Conservation (phyloP, 495 filamentous ascomycete species). For the Aspergillus ostianus region DNA sequence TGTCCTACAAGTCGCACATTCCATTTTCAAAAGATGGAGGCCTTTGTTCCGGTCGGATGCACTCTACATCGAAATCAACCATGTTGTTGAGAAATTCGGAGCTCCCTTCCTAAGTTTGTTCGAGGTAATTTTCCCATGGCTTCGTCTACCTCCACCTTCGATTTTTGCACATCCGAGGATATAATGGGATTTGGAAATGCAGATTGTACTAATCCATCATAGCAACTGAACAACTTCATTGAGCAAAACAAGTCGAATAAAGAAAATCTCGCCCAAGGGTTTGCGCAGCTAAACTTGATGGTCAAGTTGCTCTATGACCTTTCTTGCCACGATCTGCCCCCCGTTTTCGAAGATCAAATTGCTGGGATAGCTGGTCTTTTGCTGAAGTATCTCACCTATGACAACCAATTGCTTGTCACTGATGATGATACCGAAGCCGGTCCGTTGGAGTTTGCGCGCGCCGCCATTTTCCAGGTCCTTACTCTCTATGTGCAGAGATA, state of each 20-base stretch:
- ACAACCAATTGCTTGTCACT: constrained; percentile 75
- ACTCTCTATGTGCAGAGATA: constrained; percentile 89
- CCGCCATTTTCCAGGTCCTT: constrained; percentile 86
- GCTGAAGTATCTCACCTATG: constrained; percentile 90
- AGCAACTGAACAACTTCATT: constrained; percentile 78
- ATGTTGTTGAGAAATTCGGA: constrained; percentile 82
- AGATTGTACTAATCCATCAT: constrained; percentile 13
- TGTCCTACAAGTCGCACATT: constrained; percentile 94
- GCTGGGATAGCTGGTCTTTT: constrained; percentile 69
- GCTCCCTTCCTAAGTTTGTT: constrained; percentile 77
- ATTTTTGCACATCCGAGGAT: not conserved
- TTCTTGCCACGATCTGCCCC: constrained; percentile 92
- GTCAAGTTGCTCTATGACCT: constrained; percentile 93
- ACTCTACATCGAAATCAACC: constrained; percentile 90
- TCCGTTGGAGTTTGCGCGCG: constrained; percentile 77
- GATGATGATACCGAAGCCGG: constrained; percentile 87
- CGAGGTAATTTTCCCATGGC: constrained; percentile 48
- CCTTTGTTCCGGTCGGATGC: constrained; percentile 88
- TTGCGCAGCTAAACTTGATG: constrained; percentile 79
- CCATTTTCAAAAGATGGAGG: constrained; percentile 95
- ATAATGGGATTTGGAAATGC: not conserved
- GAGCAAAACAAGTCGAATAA: constrained; percentile 72
- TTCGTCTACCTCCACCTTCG: no score
- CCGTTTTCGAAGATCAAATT: constrained; percentile 86
- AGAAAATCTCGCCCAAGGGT: constrained; percentile 65